Evolutionary conservation across 1,139 yeast genomes (phyloP), one percentile per base, ranked within the genome.

Genomic region (Taphrina confusa): DNA sequence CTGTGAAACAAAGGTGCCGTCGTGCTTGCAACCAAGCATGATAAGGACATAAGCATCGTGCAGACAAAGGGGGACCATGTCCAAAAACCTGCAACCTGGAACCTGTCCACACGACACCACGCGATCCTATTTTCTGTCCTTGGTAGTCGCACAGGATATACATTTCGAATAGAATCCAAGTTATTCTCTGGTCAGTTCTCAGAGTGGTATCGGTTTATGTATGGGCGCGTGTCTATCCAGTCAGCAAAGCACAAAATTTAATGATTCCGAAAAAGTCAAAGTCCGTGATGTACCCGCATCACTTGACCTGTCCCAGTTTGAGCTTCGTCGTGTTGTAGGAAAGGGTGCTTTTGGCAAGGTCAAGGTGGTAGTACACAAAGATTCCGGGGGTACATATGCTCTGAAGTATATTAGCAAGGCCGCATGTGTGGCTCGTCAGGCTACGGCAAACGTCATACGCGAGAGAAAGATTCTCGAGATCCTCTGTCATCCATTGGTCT

Each of bases 401-500:
- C 59, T 65, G 25, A 65, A 65, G 51, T 64, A 64, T 52, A 55
- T 64, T 34, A 58, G 57, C 49, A 65, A 64, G 47, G 57, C 59
- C 9, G 52, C 60, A 2, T 46, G 66, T 22, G 57, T 63, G 39
- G 64, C 61, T 42, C 47, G 62, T 2, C 62, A 55, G 12, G 47
- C 73, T 36, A 65, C 76, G 14, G 80, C 79, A 62, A 68, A 84
- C 57, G 80, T 85, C 0, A 74, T 82, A 54, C 82, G 84, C 4
- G 91, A 85, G 69, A 74, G 86, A 57, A 77, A 80, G 1, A 81
- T 85, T 16, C 71, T 85, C 42, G 79, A 84, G n/a, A 75, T 76
- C 36, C 76, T 84, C 33, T 78, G 80, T 65, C 95, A 89, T 70
- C 89, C 87, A 12, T 86, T 87, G 66, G 85, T 89, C 60, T 95